Conservation (phyloP, 148 eudicot genomes). For the Beta vulgaris region DNA sequence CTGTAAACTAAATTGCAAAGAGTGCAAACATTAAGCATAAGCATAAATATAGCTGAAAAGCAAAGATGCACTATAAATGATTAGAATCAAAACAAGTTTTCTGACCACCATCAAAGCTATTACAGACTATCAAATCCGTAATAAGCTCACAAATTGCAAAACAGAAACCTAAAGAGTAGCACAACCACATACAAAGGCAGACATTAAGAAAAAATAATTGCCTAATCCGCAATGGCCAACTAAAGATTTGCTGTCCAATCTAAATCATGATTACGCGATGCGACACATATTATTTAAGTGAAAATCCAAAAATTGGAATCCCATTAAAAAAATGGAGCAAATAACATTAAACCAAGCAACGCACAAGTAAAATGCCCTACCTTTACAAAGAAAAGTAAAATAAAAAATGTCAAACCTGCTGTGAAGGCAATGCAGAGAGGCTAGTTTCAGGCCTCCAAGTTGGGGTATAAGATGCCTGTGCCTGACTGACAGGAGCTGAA, state of each 20-base stretch:
- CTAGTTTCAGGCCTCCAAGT: conserved; percentile 68
- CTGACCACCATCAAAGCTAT: neutral
- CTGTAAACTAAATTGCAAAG: neutral
- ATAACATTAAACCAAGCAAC: neutral
- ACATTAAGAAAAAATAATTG: neutral
- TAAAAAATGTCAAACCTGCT: conserved; percentile 67
- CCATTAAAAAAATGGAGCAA: neutral
- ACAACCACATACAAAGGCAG: neutral
- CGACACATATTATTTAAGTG: no score
- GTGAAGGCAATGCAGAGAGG: conserved; percentile 49
- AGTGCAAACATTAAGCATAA: neutral
- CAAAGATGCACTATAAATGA: neutral
- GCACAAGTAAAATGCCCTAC: neutral
- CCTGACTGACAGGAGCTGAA: conserved; percentile 51
- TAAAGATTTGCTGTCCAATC: neutral
- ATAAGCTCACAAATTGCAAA: neutral
- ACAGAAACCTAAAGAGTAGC: neutral
- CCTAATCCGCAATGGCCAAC: neutral
- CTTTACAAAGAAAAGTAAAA: neutral
- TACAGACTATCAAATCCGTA: neutral
- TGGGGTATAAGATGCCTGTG: conserved; percentile 50
- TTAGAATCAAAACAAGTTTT: neutral
- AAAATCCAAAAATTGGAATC: no score
- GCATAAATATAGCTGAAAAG: neutral
- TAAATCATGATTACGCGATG: neutral